These are phyloP conservation scores for Tylopilus intermedius DNA, from an alignment of 768 basidiomycete genomes.

Conservation along the genomic window DNA sequence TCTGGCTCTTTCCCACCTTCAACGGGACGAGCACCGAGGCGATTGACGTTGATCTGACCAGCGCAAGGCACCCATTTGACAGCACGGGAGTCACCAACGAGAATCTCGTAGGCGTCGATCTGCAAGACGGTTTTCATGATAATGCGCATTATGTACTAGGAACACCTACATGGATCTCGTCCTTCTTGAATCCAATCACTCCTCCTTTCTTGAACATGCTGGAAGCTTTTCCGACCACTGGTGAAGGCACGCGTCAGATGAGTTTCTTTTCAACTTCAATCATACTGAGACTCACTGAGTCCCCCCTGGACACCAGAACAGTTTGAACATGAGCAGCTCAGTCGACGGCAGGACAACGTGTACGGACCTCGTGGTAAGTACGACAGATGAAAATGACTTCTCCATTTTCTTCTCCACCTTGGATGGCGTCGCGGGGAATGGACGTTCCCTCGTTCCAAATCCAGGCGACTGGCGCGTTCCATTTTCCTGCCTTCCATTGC, in stretches of 20 bases:
- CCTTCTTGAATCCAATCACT: constrained; percentile 55
- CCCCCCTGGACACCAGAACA: constrained; percentile 38
- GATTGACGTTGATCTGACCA: constrained; percentile 41
- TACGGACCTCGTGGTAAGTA: constrained; percentile 51
- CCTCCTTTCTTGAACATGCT: constrained; percentile 54
- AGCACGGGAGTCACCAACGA: constrained; percentile 56
- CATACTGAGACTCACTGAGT: constrained; percentile 37
- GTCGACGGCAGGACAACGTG: neutral
- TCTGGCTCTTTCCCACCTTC: constrained; percentile 65
- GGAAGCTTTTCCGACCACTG: constrained; percentile 68
- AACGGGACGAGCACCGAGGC: constrained; percentile 49
- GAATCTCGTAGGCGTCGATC: constrained; percentile 62
- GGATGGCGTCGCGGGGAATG: constrained; percentile 56
- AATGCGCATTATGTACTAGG: neutral
- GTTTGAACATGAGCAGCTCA: constrained; percentile 4
- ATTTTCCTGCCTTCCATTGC: constrained; percentile 41
- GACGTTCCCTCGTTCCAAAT: constrained; percentile 51
- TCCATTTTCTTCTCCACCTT: constrained; percentile 51
- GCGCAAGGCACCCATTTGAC: constrained; percentile 53
- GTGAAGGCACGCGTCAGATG: constrained; percentile 1
- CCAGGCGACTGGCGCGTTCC: constrained; percentile 54
- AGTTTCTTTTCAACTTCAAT: neutral
- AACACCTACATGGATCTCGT: constrained; percentile 53
- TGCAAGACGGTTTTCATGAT: constrained; percentile 23
- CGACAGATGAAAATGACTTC: constrained; percentile 55